phyloP scores from a whole-genome alignment of 164 flowering plant species.

The Piper betle region DNA sequence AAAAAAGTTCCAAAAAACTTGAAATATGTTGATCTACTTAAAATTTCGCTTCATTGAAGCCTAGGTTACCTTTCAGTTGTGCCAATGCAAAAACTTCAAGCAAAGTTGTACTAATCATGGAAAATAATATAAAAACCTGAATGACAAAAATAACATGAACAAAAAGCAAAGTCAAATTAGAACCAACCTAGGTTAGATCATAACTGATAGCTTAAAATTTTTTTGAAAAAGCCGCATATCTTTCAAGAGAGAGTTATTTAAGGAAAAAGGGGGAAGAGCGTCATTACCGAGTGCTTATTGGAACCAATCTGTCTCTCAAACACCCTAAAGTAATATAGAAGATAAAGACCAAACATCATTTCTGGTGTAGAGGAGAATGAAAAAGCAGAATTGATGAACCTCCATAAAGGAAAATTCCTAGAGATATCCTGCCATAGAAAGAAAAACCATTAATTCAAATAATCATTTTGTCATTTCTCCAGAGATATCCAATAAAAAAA shows the following conservation, averaged over 20 bases:
- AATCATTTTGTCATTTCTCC: not conserved
- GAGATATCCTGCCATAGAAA: constrained; percentile 56
- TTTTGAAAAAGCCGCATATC: too few species aligned
- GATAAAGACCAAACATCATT: constrained; percentile 73
- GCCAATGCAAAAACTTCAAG: constrained; percentile 40
- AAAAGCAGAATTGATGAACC: constrained; percentile 48
- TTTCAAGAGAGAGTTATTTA: too few species aligned
- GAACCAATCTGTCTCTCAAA: constrained; percentile 98
- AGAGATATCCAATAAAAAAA: too few species aligned
- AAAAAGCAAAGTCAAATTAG: not conserved
- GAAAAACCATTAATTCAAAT: constrained; percentile 1
- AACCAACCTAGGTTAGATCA: not conserved
- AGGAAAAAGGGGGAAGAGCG: not conserved
- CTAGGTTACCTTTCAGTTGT: constrained; percentile 47
- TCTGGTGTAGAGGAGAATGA: constrained; percentile 91
- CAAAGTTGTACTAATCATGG: constrained; percentile 35
- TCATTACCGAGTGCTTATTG: constrained; percentile 77
- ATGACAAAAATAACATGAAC: constrained; percentile 5
- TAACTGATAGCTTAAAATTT: too few species aligned
- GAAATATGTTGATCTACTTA: too few species aligned
- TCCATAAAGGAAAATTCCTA: constrained; percentile 50
- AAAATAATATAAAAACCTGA: constrained; percentile 81
- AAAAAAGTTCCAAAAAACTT: too few species aligned
- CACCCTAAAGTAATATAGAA: constrained; percentile 87
- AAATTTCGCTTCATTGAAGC: not conserved